These are phyloP conservation scores for Hypericum androsaemum DNA, from an alignment of 345 rosid species.

Conservation along the genomic window DNA sequence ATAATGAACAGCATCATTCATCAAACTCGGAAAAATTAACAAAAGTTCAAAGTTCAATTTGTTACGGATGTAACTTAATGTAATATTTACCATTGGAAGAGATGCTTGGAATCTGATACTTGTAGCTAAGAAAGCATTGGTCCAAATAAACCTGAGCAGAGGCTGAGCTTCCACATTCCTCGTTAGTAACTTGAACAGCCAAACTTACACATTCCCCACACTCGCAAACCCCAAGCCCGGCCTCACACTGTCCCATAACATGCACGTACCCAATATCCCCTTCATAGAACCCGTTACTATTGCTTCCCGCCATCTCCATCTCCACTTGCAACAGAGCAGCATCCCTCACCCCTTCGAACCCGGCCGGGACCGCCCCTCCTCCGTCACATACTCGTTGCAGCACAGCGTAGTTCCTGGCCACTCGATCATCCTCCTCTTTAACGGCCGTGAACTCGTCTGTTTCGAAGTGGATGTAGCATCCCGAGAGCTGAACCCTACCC, in stretches of 20 bases:
- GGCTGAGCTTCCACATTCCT: slow-evolving; percentile 39
- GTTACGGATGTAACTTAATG: neutral
- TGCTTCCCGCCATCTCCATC: slow-evolving; percentile 26
- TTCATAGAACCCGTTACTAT: slow-evolving; percentile 28
- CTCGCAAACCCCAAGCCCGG: slow-evolving; percentile 36
- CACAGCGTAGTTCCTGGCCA: slow-evolving; percentile 4
- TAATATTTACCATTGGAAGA: slow-evolving; percentile 20
- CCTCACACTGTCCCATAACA: slow-evolving; percentile 58
- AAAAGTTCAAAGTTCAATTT: neutral
- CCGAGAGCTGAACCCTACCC: slow-evolving; percentile 54
- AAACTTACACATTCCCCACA: slow-evolving; percentile 55
- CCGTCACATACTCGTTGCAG: slow-evolving; percentile 43
- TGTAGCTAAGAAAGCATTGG: slow-evolving; percentile 43
- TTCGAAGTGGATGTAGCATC: slow-evolving; percentile 54
- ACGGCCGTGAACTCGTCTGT: slow-evolving; percentile 19
- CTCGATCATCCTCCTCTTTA: neutral
- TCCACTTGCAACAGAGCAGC: slow-evolving; percentile 39
- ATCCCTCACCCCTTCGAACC: slow-evolving; percentile 37
- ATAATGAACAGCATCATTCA: neutral
- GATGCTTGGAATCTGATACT: slow-evolving; percentile 18
- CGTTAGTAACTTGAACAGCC: slow-evolving; percentile 36
- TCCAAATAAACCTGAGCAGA: slow-evolving; percentile 50
- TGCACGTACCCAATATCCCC: slow-evolving; percentile 28
- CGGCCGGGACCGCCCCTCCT: slow-evolving; percentile 21
- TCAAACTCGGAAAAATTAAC: neutral